Evolutionary conservation across 495 filamentous ascomycete genomes (phyloP).

Genomic region (Parathielavia appendiculata): DNA sequence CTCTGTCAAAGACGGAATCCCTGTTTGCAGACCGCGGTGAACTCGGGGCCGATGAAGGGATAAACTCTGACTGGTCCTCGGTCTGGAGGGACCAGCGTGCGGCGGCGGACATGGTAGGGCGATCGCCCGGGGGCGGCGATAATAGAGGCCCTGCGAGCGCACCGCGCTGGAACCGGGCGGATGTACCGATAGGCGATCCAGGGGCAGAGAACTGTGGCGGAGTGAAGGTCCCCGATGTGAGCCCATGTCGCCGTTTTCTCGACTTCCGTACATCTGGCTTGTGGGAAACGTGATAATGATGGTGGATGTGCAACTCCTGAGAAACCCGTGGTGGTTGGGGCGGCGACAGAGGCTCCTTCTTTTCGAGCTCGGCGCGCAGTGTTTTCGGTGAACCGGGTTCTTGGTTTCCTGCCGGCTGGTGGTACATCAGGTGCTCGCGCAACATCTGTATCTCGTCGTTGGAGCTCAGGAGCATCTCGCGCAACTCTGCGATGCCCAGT

Average conservation of each 20-base stretch:
- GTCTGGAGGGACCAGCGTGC: conserved; percentile 65
- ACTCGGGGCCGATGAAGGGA: conserved; percentile 67
- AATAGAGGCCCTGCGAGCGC: conserved; percentile 8
- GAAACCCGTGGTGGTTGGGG: conserved; percentile 39
- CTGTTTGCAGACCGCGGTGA: conserved; percentile 73
- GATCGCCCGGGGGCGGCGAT: conserved; percentile 33
- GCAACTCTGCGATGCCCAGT: conserved; percentile 78
- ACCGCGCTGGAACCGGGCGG: conserved; percentile 22
- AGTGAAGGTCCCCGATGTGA: conserved; percentile 55
- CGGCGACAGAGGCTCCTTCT: conserved; percentile 39
- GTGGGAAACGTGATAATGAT: conserved; percentile 74
- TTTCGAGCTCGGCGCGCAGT: conserved; percentile 64
- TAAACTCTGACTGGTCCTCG: conserved; percentile 54
- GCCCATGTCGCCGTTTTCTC: conserved; percentile 64
- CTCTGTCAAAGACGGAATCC: conserved; percentile 71
- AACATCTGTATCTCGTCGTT: conserved; percentile 88
- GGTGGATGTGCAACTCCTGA: conserved; percentile 83
- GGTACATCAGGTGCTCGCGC: conserved; percentile 73
- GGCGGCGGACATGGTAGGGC: conserved; percentile 47
- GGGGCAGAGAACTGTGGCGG: conserved; percentile 40
- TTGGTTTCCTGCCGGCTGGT: conserved; percentile 56
- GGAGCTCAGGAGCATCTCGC: conserved; percentile 87
- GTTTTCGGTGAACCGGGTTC: conserved; percentile 44
- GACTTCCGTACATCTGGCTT: conserved; percentile 59
- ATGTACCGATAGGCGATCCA: conserved; percentile 21